These are phyloP conservation scores for Sporothrix brasiliensis DNA, from an alignment of 2,329 filamentous ascomycete genomes.

Conservation along the genomic window DNA sequence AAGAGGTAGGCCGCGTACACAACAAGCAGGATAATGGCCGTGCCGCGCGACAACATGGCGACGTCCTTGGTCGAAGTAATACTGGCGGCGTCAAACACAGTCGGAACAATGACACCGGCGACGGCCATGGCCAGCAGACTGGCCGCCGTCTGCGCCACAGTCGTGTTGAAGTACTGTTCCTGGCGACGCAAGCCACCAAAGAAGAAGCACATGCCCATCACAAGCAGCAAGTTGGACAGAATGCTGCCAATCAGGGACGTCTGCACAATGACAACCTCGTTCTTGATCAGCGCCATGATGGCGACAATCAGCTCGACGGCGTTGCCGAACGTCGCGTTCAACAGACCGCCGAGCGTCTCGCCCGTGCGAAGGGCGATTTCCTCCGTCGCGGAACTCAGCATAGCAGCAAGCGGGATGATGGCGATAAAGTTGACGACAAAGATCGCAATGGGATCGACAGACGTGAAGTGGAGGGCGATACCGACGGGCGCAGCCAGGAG, in stretches of 20 bases:
- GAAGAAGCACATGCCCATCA: constrained; percentile 92
- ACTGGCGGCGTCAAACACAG: constrained; percentile 69
- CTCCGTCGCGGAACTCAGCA: constrained; percentile 84
- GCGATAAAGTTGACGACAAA: constrained; percentile 94
- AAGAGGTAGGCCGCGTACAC: constrained; percentile 83
- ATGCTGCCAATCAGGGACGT: constrained; percentile 92
- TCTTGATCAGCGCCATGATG: constrained; percentile 75
- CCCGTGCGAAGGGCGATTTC: constrained; percentile 81
- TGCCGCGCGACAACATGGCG: constrained; percentile 69
- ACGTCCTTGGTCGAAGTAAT: constrained; percentile 53
- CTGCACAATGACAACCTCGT: constrained; percentile 82
- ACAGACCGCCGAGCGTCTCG: constrained; percentile 81
- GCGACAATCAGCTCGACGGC: constrained; percentile 88
- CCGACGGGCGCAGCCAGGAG: constrained; percentile 77
- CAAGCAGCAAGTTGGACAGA: constrained; percentile 84
- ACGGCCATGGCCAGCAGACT: constrained; percentile 79
- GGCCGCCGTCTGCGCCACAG: constrained; percentile 86
- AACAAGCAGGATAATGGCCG: constrained; percentile 76
- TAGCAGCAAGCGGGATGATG: constrained; percentile 82
- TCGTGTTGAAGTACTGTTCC: constrained; percentile 89
- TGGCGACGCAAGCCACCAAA: constrained; percentile 75
- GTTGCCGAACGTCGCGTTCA: constrained; percentile 90
- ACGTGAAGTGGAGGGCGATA: constrained; percentile 65
- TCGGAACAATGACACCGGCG: constrained; percentile 83
- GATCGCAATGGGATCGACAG: constrained; percentile 62